phyloP scores from a whole-genome alignment of 768 basidiomycete species.

The Tricholoma bakamatsutake region DNA sequence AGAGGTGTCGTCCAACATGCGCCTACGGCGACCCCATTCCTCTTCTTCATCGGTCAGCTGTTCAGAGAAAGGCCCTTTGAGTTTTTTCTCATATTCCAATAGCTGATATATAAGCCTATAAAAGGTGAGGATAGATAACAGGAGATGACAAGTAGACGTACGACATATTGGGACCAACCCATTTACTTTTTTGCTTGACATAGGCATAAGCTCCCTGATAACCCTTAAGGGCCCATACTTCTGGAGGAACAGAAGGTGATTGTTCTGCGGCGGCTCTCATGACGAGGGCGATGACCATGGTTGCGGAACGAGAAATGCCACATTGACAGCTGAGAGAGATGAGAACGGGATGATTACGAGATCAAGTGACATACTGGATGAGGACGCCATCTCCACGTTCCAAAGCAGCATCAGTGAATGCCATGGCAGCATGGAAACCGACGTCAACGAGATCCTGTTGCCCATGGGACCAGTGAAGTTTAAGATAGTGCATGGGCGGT shows the following conservation, averaged over 20 bases:
- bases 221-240: slow-evolving; percentile 74
- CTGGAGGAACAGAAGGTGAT: slow-evolving; percentile 60
- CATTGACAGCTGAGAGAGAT: slow-evolving; percentile 71
- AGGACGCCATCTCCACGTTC: slow-evolving; percentile 74
- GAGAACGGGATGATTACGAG: slow-evolving; percentile 14
- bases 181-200: slow-evolving; percentile 85
- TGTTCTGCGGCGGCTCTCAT: slow-evolving; percentile 84
- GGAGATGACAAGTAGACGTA: slow-evolving; percentile 33
- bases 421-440: slow-evolving; percentile 77
- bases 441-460: slow-evolving; percentile 78
- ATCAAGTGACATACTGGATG: slow-evolving; percentile 62
- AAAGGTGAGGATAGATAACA: slow-evolving; percentile 15
- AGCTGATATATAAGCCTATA: slow-evolving; percentile 87
- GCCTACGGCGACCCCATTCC: slow-evolving; percentile 73
- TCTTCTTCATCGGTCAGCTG: slow-evolving; percentile 63
- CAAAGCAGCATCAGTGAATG: slow-evolving; percentile 73
- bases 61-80: slow-evolving; percentile 53
- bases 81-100: slow-evolving; percentile 80
- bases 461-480: slow-evolving; percentile 92
- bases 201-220: slow-evolving; percentile 89
- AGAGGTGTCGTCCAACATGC: slow-evolving; percentile 49
- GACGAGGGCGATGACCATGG: slow-evolving; percentile 83
- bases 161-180: slow-evolving; percentile 94
- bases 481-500: slow-evolving; percentile 82
- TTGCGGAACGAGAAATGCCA: slow-evolving; percentile 88